Evolutionary conservation across 345 rosid species (phyloP).

Genomic region (Rhodamnia argentea): DNA sequence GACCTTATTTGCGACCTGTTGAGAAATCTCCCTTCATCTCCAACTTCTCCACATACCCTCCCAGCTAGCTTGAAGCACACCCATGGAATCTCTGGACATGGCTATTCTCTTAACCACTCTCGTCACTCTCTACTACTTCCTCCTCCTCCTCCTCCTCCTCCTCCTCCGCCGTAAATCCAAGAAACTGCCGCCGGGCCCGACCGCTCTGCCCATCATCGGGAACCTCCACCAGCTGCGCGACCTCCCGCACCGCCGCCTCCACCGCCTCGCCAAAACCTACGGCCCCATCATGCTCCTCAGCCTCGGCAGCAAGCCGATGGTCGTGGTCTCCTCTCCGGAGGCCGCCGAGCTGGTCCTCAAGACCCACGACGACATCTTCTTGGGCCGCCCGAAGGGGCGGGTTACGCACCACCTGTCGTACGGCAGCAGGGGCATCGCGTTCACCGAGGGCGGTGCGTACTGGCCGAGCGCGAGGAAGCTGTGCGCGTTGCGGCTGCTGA

Average conservation of each 20-base stretch:
- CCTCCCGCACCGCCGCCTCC: conserved; percentile 29
- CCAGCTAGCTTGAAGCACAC: not conserved
- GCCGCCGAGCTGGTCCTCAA: conserved; percentile 30
- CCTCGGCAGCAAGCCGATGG: conserved; percentile 24
- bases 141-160: not conserved
- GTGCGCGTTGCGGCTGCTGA: conserved; percentile 13
- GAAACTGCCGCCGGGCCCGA: conserved; percentile 2
- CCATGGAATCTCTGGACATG: not conserved
- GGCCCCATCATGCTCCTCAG: conserved; percentile 38
- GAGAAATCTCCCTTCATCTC: not conserved
- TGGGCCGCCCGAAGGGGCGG: conserved; percentile 19
- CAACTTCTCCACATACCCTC: not conserved
- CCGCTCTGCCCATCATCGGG: conserved; percentile 1
- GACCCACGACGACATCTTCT: conserved; percentile 22
- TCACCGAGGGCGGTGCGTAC: conserved; percentile 15
- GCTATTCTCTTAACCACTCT: not conserved
- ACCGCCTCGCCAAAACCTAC: conserved; percentile 17
- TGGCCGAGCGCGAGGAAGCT: conserved; percentile 18
- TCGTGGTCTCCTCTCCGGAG: conserved; percentile 31
- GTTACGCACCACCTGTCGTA: not conserved
- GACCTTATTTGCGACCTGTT: not conserved
- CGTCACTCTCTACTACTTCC: not conserved
- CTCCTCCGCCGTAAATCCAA: not conserved
- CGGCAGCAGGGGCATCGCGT: conserved; percentile 14
- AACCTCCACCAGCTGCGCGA: conserved; percentile 35